phyloP scores from a whole-genome alignment of 192 early-diverging fungal species.

The Lunasporangiospora selenospora region DNA sequence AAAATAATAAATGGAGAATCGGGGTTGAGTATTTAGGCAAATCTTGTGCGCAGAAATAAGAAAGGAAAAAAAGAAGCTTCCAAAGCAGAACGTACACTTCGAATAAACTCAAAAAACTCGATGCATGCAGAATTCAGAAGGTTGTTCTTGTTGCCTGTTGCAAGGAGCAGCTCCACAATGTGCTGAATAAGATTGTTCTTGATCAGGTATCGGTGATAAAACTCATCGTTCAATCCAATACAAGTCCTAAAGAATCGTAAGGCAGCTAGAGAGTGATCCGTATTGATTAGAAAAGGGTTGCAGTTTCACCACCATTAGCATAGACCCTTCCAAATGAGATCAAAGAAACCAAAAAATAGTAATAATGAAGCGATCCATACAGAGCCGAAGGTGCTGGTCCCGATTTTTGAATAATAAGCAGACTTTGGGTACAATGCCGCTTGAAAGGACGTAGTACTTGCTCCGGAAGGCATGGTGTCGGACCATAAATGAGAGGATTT shows the following conservation, averaged over 20 bases:
- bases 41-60: neutral
- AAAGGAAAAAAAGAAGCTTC: neutral
- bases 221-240: conserved; percentile 82
- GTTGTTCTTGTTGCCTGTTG: conserved; percentile 76
- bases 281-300: neutral
- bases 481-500: conserved; percentile 79
- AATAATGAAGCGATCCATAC: too few relatives aligned
- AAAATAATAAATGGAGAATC: neutral
- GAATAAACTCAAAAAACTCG: conserved; percentile 87
- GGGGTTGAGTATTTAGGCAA: neutral
- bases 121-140: conserved; percentile 89
- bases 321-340: too few relatives aligned
- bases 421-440: conserved; percentile 65
- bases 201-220: conserved; percentile 79
- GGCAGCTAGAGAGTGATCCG: conserved; percentile 60
- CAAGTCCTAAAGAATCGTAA: conserved; percentile 81
- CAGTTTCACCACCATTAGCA: neutral
- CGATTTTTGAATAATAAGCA: conserved; percentile 70
- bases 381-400: conserved; percentile 72
- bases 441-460: conserved; percentile 78
- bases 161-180: conserved; percentile 66
- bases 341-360: too few relatives aligned
- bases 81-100: conserved; percentile 54
- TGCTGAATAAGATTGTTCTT: conserved; percentile 76
- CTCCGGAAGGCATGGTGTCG: conserved; percentile 76